phyloP scores from a whole-genome alignment of 192 early-diverging fungal genomes.

The Backusella parvicylindrica region DNA sequence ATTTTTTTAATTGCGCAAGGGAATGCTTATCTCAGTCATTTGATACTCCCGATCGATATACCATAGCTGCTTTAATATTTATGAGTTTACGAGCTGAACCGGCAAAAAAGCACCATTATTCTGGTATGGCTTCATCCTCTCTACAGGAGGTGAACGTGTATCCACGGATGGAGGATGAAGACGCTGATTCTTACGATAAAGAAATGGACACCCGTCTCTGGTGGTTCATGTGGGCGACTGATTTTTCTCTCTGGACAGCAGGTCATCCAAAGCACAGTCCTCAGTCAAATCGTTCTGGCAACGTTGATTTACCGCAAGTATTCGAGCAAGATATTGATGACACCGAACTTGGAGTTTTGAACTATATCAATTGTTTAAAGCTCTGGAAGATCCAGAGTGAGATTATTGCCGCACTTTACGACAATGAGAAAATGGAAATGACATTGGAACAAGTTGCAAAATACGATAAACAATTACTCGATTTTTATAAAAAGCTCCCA shows the following conservation, averaged over 20 bases:
- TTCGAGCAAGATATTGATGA: slow-evolving; percentile 39
- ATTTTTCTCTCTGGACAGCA: slow-evolving; percentile 26
- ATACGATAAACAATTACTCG: slow-evolving; percentile 15
- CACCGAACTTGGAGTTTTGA: slow-evolving; percentile 23
- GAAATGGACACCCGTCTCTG: slow-evolving; percentile 39
- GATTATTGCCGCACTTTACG: slow-evolving; percentile 21
- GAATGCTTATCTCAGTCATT: slow-evolving; percentile 28
- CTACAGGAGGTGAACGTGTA: slow-evolving; percentile 26
- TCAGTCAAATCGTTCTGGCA: background rate
- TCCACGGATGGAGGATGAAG: slow-evolving; percentile 28
- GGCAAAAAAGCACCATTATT: slow-evolving; percentile 18
- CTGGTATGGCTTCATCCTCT: slow-evolving; percentile 29
- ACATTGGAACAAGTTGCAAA: slow-evolving; percentile 20
- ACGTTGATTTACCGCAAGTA: slow-evolving; percentile 24
- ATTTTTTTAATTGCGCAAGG: slow-evolving; percentile 32
- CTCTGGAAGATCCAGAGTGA: slow-evolving; percentile 30
- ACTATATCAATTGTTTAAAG: slow-evolving; percentile 11
- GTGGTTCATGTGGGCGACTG: slow-evolving; percentile 36
- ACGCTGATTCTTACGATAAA: slow-evolving; percentile 23
- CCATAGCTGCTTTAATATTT: slow-evolving; percentile 21
- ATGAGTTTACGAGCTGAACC: slow-evolving; percentile 13
- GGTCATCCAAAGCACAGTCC: slow-evolving; percentile 23
- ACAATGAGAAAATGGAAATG: slow-evolving; percentile 16
- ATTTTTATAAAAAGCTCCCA: slow-evolving; percentile 16
- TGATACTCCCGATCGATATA: slow-evolving; percentile 32